These are phyloP conservation scores for Pichia sp. DNA, from an alignment of 1,139 yeast species.

Conservation along the genomic window DNA sequence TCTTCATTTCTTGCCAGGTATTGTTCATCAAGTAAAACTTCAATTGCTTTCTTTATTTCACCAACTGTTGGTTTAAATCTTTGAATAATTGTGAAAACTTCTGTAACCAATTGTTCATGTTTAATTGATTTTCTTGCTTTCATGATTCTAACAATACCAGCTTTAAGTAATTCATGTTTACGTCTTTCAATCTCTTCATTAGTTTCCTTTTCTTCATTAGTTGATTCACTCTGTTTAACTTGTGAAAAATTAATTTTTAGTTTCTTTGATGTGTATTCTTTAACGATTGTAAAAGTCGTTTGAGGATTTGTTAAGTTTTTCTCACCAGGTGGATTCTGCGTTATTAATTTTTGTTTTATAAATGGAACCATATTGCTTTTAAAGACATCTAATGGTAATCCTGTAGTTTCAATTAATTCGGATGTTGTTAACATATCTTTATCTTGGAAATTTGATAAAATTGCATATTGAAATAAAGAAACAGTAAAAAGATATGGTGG, in stretches of 20 bases:
- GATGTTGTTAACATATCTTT: conserved; percentile 51
- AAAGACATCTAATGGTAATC: conserved; percentile 57
- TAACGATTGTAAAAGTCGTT: conserved; percentile 67
- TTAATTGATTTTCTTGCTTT: conserved; percentile 78
- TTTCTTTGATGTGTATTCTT: conserved; percentile 80
- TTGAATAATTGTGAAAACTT: conserved; percentile 81
- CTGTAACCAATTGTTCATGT: conserved; percentile 78
- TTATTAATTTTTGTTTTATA: conserved; percentile 68
- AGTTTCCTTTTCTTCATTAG: conserved; percentile 75
- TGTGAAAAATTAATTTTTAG: conserved; percentile 78
- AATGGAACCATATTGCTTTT: conserved; percentile 74
- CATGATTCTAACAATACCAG: conserved; percentile 95
- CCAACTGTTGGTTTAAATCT: conserved; percentile 81
- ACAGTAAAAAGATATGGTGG: conserved; percentile 80
- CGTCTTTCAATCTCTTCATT: conserved; percentile 82
- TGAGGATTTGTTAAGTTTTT: conserved; percentile 42
- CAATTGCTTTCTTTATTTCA: conserved; percentile 84
- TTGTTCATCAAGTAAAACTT: conserved; percentile 77
- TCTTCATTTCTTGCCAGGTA: conserved; percentile 77
- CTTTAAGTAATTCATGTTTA: conserved; percentile 79
- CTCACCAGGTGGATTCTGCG: conserved; percentile 54
- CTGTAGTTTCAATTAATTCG: conserved; percentile 62
- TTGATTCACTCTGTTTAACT: conserved; percentile 62
- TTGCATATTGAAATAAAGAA: conserved; percentile 80
- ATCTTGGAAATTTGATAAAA: conserved; percentile 73